Percentiles rank a stretch among this genome's conserved stretches.
These are phyloP conservation scores for Wallemia mellicola DNA, from an alignment of 1,284 basidiomycete species.

Conservation along the genomic window DNA sequence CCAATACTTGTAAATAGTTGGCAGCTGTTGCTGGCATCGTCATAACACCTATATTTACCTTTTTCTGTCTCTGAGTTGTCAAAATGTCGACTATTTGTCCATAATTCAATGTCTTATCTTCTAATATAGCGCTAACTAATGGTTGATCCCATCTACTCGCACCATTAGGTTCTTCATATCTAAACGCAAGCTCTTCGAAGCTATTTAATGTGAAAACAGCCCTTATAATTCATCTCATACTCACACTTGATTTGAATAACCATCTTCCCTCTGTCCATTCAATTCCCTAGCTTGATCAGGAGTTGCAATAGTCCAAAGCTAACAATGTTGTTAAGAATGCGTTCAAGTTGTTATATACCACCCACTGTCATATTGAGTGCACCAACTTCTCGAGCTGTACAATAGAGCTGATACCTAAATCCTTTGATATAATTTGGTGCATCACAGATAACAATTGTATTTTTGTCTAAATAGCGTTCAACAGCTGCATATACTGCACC, in stretches of 20 bases:
- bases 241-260: constrained; percentile 45
- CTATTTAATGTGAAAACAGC: no score
- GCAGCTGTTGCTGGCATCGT: neutral
- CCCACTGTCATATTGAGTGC: constrained; percentile 61
- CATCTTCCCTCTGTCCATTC: constrained; percentile 29
- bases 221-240: no score
- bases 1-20: neutral
- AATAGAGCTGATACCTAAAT: constrained; percentile 91
- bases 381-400: constrained; percentile 63
- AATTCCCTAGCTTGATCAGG: constrained; percentile 46
- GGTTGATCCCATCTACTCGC: constrained; percentile 96
- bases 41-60: constrained; percentile 16
- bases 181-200: constrained; percentile 56
- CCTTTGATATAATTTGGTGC: constrained; percentile 82
- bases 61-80: constrained; percentile 45
- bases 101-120: constrained; percentile 34
- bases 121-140: constrained; percentile 52
- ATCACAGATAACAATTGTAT: constrained; percentile 64
- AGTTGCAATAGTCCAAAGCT: constrained; percentile 19
- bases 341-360: constrained; percentile 6
- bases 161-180: constrained; percentile 84
- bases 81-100: constrained; percentile 53
- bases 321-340: neutral
- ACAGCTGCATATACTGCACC: constrained; percentile 61
- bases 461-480: constrained; percentile 36